phyloP scores from a whole-genome alignment of 108 stramenopile species.

The Asterionellopsis glacialis region DNA sequence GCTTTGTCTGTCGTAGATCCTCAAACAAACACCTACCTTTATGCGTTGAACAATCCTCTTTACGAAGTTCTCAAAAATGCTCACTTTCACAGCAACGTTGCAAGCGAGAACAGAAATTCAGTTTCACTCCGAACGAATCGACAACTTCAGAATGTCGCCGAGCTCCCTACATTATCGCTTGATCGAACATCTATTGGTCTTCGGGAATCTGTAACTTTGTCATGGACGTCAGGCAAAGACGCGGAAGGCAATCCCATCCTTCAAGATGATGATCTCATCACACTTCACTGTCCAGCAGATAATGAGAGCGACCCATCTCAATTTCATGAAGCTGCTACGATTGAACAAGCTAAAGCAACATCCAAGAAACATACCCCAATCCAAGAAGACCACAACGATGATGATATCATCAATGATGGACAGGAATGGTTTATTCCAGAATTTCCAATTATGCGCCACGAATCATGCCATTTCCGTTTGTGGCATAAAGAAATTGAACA shows the following conservation, averaged over 20 bases:
- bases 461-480: constrained; percentile 41
- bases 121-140: neutral
- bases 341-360: constrained; percentile 41
- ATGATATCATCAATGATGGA: neutral
- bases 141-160: neutral
- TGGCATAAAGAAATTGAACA: constrained; percentile 4
- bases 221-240: neutral
- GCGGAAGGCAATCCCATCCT: neutral
- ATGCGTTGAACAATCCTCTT: constrained; percentile 34
- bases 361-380: no score
- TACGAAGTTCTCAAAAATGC: constrained; percentile 13
- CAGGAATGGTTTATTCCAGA: constrained; percentile 40
- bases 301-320: constrained; percentile 5
- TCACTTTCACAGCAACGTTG: neutral
- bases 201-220: constrained; percentile 4
- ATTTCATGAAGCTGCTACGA: constrained; percentile 47
- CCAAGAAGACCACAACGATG: constrained; percentile 8
- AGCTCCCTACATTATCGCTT: neutral
- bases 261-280: constrained; percentile 29
- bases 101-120: neutral
- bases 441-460: constrained; percentile 40
- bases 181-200: constrained; percentile 1
- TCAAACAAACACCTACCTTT: constrained; percentile 11
- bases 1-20: constrained; percentile 24
- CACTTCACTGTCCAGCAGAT: constrained; percentile 15